Evolutionary conservation across 2,329 filamentous ascomycete species (phyloP).

Genomic region (Fusarium pininemorale): DNA sequence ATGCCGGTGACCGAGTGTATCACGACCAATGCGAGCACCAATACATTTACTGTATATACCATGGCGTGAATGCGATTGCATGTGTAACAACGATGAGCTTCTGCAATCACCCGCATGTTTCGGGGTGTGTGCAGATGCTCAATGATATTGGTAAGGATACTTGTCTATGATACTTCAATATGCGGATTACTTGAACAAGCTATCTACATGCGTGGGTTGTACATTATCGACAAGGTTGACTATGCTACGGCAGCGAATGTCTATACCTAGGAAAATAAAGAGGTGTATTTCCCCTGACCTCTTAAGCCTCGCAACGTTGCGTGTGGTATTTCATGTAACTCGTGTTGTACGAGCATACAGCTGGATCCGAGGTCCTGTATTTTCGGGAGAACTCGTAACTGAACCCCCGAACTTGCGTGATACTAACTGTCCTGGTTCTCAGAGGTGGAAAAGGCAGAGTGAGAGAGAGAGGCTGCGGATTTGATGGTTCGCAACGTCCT

Average conservation of each 20-base stretch:
- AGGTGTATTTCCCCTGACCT: not conserved
- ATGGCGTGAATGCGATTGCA: not conserved
- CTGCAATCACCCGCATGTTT: not conserved
- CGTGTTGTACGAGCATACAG: not conserved
- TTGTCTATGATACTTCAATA: not conserved
- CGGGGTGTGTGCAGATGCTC: too few species aligned
- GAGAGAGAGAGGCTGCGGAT: not conserved
- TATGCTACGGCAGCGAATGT: not conserved
- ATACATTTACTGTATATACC: not conserved
- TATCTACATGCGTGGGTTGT: not conserved
- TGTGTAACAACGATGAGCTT: not conserved
- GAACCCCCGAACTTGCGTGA: not conserved
- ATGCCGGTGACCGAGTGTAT: not conserved
- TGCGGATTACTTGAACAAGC: not conserved
- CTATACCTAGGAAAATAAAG: not conserved
- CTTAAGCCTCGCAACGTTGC: not conserved
- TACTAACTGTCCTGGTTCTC: not conserved
- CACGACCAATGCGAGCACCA: not conserved
- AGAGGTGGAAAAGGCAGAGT: not conserved
- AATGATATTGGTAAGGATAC: not conserved
- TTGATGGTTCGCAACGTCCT: not conserved
- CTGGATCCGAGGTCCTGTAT: not conserved
- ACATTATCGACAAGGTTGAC: not conserved
- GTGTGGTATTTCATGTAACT: not conserved
- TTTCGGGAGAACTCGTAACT: not conserved